Percentiles rank a stretch among this genome's conserved stretches.
These are phyloP conservation scores for Aphanoascus verrucosus DNA, from an alignment of 2,329 filamentous ascomycete genomes.

Conservation along the genomic window DNA sequence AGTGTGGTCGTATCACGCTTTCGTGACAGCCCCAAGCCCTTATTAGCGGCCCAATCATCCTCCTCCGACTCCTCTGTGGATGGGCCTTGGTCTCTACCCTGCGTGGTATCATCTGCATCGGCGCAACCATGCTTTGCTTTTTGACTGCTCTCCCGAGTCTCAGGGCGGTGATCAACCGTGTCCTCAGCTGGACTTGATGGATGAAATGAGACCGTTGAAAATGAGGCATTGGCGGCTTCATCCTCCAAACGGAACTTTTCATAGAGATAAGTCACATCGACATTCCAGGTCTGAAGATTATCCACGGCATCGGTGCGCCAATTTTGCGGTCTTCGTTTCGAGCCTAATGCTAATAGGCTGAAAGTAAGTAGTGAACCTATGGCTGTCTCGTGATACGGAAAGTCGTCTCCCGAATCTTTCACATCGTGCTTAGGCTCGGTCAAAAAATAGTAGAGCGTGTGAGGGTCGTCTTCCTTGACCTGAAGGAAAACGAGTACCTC, in stretches of 20 bases:
- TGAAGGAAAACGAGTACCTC: constrained; percentile 4
- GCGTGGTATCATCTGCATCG: neutral
- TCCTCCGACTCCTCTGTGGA: neutral
- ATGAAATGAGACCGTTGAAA: neutral
- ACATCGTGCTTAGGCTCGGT: constrained; percentile 3
- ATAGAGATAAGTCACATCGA: constrained; percentile 1
- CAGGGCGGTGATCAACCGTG: neutral
- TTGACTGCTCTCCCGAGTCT: neutral
- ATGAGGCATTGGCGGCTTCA: neutral
- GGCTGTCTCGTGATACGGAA: constrained; percentile 2
- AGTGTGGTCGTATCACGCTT: neutral
- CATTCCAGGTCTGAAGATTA: constrained; percentile 1
- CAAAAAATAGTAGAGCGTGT: constrained; percentile 6
- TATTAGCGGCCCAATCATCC: neutral
- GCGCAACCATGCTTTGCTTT: neutral
- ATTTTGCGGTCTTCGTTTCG: neutral
- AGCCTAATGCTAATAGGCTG: constrained; percentile 5
- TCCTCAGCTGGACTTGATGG: neutral
- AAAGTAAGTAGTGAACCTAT: constrained; percentile 4
- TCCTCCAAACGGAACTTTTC: neutral
- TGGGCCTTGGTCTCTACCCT: neutral
- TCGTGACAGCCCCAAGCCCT: neutral
- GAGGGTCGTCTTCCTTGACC: constrained; percentile 5
- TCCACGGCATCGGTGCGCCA: neutral
- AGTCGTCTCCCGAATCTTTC: neutral